Evolutionary conservation across 371 early-diverging fungal genomes (phyloP), one percentile per base, ranked within the genome.

Genomic region (Mucor mucedo): DNA sequence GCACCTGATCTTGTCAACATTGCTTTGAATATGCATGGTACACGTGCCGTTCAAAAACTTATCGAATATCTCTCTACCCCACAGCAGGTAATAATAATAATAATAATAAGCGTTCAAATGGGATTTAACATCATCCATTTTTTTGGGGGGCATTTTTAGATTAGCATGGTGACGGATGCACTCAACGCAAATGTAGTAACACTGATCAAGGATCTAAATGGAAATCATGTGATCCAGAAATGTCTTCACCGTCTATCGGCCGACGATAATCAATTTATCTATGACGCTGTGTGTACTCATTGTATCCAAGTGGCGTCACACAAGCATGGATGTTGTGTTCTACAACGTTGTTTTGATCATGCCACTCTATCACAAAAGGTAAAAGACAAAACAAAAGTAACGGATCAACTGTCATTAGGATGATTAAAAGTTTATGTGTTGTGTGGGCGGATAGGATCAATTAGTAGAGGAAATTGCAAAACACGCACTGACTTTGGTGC

Each of bases 181-280:
- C 76, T 98, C 21, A 80, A 85, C 58, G 80, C 84, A 14, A 86
- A 90, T 63, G 92, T 96, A 2, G 93, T 96, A 8, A 79, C 89
- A 13, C 72, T 98, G 54, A 94, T 98, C 64, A 93, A 95, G 67
- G 97, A 97, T 70, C 84, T 97, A 47, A 99, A 99, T 72, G 98
- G 99, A 54, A 99, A 99, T 78, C 99, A 99, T 71, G 98, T 98
- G 27, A 91, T 99, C 55, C 99, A 99, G 80, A 98, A 98, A 76
- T 96, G 96, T 67, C 85, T 99, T 48, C 89, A 90, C 68, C 79
- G 85, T 27, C 71, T 95, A 42, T 78, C 85, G 4, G 72, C 87
- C 4, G 84, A 87, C 57, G 77, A 93, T 66, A 93, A 92, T 62
- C 90, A 94, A 84, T 97, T 96, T 66, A 89, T 97, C 52, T 95